Evolutionary conservation across 2,329 filamentous ascomycete species (phyloP).

Genomic region (Fusarium sarcochroum): DNA sequence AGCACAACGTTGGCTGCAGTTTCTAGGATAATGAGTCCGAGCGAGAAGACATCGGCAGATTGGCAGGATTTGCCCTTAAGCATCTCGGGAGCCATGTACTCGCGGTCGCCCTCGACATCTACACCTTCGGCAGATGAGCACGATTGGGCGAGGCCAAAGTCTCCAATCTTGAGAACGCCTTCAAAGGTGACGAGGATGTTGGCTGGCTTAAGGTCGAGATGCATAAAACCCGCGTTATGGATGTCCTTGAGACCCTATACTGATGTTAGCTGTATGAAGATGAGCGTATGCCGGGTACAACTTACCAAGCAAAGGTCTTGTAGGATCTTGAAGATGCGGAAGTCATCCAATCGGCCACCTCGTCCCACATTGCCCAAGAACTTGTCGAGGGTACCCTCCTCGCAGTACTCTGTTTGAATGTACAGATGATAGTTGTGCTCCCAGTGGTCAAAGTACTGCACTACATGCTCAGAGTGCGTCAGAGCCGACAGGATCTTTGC

Average conservation of each 20-base stretch:
- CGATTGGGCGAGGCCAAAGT: conserved; percentile 84
- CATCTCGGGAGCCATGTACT: conserved; percentile 96
- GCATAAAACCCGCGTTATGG: conserved; percentile 88
- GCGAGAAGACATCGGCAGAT: conserved; percentile 92
- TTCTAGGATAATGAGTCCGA: conserved; percentile 95
- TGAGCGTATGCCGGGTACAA: neutral
- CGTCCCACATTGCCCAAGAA: conserved; percentile 88
- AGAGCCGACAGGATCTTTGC: conserved; percentile 84
- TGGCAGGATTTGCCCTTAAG: conserved; percentile 89
- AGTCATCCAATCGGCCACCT: conserved; percentile 92
- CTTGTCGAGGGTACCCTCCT: conserved; percentile 89
- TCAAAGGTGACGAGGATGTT: conserved; percentile 88
- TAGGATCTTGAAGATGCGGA: conserved; percentile 98
- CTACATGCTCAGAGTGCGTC: conserved; percentile 84
- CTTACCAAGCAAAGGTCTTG: conserved; percentile 86
- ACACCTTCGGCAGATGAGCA: conserved; percentile 84
- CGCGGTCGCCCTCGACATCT: conserved; percentile 93
- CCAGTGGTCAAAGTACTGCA: conserved; percentile 89
- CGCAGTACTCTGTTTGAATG: conserved; percentile 97
- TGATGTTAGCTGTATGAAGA: conserved; percentile 19
- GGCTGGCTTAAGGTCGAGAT: conserved; percentile 87
- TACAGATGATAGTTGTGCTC: conserved; percentile 88
- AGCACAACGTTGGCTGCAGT: conserved; percentile 94
- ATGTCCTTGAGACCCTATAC: conserved; percentile 87
- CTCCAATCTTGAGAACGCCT: conserved; percentile 85